phyloP scores from a whole-genome alignment of 2,329 filamentous ascomycete genomes.

The Pseudonectria foliicola region DNA sequence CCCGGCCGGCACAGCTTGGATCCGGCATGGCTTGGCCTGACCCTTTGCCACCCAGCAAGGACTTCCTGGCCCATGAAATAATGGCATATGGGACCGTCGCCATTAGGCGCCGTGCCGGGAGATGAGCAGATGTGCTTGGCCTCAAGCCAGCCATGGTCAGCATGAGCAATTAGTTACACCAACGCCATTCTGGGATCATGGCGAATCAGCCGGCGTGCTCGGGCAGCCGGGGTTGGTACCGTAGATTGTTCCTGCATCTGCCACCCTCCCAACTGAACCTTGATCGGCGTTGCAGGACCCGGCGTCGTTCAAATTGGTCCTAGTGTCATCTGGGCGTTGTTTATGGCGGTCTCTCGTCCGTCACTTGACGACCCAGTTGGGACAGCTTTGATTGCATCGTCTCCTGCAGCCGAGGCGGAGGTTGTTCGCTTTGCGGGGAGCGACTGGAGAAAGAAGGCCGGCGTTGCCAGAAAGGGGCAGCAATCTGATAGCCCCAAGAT shows the following conservation, averaged over 20 bases:
- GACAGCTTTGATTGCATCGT: too few relatives aligned
- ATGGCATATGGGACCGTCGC: constrained; percentile 4
- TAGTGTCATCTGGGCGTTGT: too few relatives aligned
- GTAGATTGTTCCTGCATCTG: constrained; percentile 28
- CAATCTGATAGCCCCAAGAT: too few relatives aligned
- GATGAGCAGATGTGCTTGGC: constrained; percentile 21
- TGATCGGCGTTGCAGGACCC: constrained; percentile 1
- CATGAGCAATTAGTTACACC: too few relatives aligned
- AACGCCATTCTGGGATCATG: neutral
- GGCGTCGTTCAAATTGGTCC: constrained; percentile 10
- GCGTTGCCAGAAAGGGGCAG: too few relatives aligned
- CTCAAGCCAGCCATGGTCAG: neutral
- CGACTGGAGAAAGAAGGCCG: too few relatives aligned
- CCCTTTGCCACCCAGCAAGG: neutral
- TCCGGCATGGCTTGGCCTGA: too few relatives aligned
- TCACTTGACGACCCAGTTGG: too few relatives aligned
- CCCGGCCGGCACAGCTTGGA: constrained; percentile 5
- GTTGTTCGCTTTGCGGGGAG: too few relatives aligned
- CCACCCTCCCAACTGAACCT: constrained; percentile 15
- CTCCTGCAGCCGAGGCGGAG: too few relatives aligned
- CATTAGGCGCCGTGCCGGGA: constrained; percentile 8
- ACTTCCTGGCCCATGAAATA: constrained; percentile 1
- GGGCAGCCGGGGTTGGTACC: constrained; percentile 18
- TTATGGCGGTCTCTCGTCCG: too few relatives aligned
- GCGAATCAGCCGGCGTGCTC: constrained; percentile 14